Base-by-base conservation (phyloP, 805 yeast genomes). In the Dipodascopsis uninucleata region DNA sequence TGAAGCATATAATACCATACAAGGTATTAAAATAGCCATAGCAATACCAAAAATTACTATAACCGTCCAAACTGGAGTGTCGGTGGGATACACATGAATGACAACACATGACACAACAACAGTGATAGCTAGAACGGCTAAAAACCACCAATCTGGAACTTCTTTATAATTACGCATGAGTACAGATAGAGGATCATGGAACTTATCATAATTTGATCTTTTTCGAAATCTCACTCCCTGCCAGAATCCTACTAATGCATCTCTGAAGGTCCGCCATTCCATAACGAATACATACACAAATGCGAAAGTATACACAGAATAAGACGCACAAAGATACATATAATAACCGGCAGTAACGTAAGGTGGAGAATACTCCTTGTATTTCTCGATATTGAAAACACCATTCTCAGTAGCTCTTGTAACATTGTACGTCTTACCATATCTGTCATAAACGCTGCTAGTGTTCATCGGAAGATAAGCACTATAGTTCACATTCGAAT, bases 251-350 rank as follows among this genome's bases (percentile, higher is more conserved):
- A 32, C 61, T 67, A 40, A 82, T 76, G 56, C 81, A 83, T 65
- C 35, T 31, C 76, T 81, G 22, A 80, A 65, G 7, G 63, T 63
- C 17, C 81, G 84, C 14, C 74, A 69, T 41, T 82, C 64, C 4
- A 81, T 75, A 3, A 85, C 78, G 23, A 77, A 69, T 45, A 80
- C 75, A 4, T 85, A 73, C 1, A 87, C 87, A 64, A 79, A 76
- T 40, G 71, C 73, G 63, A 66, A 70, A 57, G 82, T 82, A 57
- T 79, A 78, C 6, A 76, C 67, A 10, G 81, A 58, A 23, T 31
- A 31, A 14, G 35, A 16, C 14, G 12, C 35, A 31, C 35, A 31
- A 31, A 23, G 14, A 78, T 72, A 58, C 74, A 77, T 2, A 83
- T 72, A n/a, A 80, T 72, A 5, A 8, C 35, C 35, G 17, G 35